Evolutionary conservation across 176 grass and related monocot species (phyloP).

Genomic region (Tuctoria greenei): DNA sequence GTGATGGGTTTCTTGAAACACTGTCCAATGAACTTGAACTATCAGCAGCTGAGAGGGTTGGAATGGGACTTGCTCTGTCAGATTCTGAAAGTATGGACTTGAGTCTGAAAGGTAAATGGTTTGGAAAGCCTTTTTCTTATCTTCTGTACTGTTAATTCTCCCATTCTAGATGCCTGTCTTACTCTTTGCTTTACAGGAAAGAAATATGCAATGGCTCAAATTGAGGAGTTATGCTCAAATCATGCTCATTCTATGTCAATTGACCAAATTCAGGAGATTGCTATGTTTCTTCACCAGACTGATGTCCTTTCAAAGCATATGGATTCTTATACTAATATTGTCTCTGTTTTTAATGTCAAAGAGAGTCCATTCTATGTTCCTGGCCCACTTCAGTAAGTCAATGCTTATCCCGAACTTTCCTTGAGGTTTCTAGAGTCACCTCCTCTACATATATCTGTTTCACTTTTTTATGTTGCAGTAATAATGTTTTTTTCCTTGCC

Average conservation of each 20-base stretch:
- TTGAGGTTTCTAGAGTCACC: conserved; percentile 29
- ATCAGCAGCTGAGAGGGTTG: conserved; percentile 65
- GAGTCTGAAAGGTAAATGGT: conserved; percentile 57
- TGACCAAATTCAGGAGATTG: conserved; percentile 87
- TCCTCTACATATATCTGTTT: conserved; percentile 12
- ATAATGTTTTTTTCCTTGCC: conserved; percentile 14
- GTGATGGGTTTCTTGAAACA: conserved; percentile 60
- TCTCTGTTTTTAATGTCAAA: conserved; percentile 65
- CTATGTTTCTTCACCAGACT: conserved; percentile 70
- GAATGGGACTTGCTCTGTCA: conserved; percentile 68
- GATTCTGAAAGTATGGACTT: conserved; percentile 71
- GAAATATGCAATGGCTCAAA: conserved; percentile 68
- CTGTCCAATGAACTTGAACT: conserved; percentile 71
- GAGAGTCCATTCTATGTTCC: conserved; percentile 61
- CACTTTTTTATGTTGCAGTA: conserved; percentile 20
- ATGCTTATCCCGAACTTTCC: conserved; percentile 31
- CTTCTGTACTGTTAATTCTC: not conserved
- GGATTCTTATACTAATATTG: conserved; percentile 67
- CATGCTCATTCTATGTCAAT: conserved; percentile 46
- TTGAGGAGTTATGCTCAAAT: conserved; percentile 74
- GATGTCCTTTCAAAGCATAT: conserved; percentile 71
- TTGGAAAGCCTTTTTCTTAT: conserved; percentile 7
- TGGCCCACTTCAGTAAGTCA: conserved; percentile 39
- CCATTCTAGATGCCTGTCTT: conserved; percentile 17
- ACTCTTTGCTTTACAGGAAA: conserved; percentile 53